These are phyloP conservation scores for Lipomyces kockii DNA, from an alignment of 805 yeast genomes.

Conservation along the genomic window DNA sequence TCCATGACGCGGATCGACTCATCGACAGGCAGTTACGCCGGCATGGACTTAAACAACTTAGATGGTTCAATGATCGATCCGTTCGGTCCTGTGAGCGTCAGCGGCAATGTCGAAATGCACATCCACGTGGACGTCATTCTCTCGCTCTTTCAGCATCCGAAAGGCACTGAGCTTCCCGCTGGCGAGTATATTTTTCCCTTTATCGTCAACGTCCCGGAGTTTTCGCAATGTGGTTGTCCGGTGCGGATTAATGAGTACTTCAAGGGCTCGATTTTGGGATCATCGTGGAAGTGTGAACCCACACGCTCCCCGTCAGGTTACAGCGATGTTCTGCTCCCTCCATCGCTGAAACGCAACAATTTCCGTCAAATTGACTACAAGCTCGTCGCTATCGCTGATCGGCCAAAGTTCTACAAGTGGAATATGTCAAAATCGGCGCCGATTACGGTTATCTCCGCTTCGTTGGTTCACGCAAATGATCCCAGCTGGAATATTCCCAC, in stretches of 20 bases:
- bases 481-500: neutral
- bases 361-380: neutral
- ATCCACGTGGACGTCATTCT: neutral
- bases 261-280: neutral
- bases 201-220: neutral
- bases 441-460: neutral
- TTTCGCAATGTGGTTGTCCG: neutral
- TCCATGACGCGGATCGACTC: constrained; percentile 10
- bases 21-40: neutral
- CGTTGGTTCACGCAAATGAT: neutral
- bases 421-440: neutral
- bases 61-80: neutral
- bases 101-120: neutral
- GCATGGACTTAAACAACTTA: neutral
- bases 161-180: neutral
- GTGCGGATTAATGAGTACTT: neutral
- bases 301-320: neutral
- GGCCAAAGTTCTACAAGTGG: neutral
- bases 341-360: neutral
- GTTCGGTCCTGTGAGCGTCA: neutral
- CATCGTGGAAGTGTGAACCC: neutral
- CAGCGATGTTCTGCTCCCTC: neutral
- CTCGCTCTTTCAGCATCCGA: neutral
- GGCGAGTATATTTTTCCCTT: neutral
- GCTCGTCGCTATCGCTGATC: neutral